phyloP scores from a whole-genome alignment of 2,329 filamentous ascomycete genomes.

The Diaporthe australafricana region DNA sequence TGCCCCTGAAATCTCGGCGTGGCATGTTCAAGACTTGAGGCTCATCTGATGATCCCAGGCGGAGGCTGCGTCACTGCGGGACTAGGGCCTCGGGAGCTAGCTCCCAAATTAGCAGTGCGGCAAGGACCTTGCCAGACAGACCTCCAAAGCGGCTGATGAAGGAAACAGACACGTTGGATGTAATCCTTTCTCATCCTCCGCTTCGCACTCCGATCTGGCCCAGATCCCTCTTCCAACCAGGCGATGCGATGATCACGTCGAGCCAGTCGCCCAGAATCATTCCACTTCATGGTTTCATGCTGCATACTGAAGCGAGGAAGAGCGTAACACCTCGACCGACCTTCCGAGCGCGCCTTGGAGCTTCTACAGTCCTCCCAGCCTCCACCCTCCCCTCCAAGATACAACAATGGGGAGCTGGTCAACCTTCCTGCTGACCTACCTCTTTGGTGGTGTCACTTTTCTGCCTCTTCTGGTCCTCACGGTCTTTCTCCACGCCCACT shows the following conservation, averaged over 20 bases:
- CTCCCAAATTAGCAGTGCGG: slow-evolving; percentile 21
- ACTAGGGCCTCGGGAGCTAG: slow-evolving; percentile 21
- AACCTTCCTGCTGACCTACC: slow-evolving; percentile 78
- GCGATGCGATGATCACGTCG: slow-evolving; percentile 35
- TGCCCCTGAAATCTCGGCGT: slow-evolving; percentile 24
- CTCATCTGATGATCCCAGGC: slow-evolving; percentile 17
- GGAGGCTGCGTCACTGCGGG: slow-evolving; percentile 25
- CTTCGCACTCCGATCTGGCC: neutral
- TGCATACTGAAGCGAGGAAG: slow-evolving; percentile 34
- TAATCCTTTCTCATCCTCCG: neutral
- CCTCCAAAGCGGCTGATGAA: slow-evolving; percentile 22
- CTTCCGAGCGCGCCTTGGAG: slow-evolving; percentile 9
- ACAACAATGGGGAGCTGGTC: slow-evolving; percentile 62
- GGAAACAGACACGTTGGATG: slow-evolving; percentile 23
- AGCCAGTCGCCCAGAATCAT: slow-evolving; percentile 21
- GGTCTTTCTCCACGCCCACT: slow-evolving; percentile 74
- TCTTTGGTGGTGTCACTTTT: slow-evolving; percentile 90
- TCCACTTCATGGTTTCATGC: slow-evolving; percentile 32
- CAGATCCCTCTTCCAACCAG: neutral
- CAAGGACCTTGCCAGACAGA: slow-evolving; percentile 10
- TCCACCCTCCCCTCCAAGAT: neutral
- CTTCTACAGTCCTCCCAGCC: slow-evolving; percentile 1
- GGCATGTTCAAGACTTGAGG: slow-evolving; percentile 26
- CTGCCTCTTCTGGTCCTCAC: slow-evolving; percentile 76
- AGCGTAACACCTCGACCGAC: slow-evolving; percentile 32